Evolutionary conservation across 1,139 yeast genomes (phyloP), one percentile per base, ranked within the genome.

Genomic region (Yamadazyma dushanensis): DNA sequence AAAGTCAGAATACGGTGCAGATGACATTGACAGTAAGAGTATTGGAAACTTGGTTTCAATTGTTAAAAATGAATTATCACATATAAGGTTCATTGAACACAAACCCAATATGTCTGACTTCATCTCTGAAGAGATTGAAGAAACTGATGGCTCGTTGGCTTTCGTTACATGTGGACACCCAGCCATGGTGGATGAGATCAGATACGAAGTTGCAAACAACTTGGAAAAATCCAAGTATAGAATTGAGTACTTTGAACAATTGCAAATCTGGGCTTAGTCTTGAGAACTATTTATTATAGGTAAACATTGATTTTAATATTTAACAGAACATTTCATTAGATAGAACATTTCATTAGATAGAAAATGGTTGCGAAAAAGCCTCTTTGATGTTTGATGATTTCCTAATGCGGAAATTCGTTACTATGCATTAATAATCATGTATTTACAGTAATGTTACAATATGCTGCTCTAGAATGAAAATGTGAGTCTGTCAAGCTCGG

Each of bases 401-500:
- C n/a, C n/a, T n/a, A n/a, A n/a, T n/a, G n/a, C n/a, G n/a, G n/a
- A n/a, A n/a, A n/a, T n/a, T n/a, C n/a, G n/a, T n/a, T n/a, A n/a
- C n/a, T n/a, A n/a, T n/a, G n/a, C n/a, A n/a, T n/a, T n/a, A n/a
- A n/a, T n/a, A n/a, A n/a, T n/a, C n/a, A n/a, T n/a, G n/a, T n/a
- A n/a, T n/a, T n/a, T n/a, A n/a, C n/a, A n/a, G n/a, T n/a, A n/a
- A n/a, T n/a, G n/a, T n/a, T n/a, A n/a, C n/a, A n/a, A n/a, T n/a
- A n/a, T n/a, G n/a, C n/a, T n/a, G n/a, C n/a, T 19, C 19, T 59
- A 80, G 52, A 82, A 78, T 1, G 82, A 61, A 44, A 80, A 76
- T 1, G 83, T 77, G 7, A 82, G 71, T 44, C 76, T 72, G 40
- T 80, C 81, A 23, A 77, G 56, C 40, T 82, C 88, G 0, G 92